Evolutionary conservation across 208 protist species (phyloP).

Genomic region (Leishmania tropica): DNA sequence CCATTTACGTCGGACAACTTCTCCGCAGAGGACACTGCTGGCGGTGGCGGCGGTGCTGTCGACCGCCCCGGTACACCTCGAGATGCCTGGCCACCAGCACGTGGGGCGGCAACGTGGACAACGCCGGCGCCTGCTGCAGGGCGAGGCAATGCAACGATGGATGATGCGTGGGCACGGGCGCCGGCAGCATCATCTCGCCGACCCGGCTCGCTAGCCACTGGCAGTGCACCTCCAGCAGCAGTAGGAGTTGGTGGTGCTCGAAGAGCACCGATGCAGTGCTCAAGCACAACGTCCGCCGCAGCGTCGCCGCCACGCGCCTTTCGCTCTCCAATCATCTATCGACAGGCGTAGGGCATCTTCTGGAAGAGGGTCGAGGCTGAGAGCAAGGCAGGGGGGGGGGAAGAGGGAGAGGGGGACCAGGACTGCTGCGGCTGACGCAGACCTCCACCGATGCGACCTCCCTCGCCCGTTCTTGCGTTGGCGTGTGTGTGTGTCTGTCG

Average conservation of each 20-base stretch:
- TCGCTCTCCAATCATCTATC: slow-evolving; percentile 25
- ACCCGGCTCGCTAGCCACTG: background rate
- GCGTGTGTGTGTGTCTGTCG: too few relatives aligned
- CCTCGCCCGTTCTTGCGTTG: background rate
- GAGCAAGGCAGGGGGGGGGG: background rate
- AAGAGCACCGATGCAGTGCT: background rate
- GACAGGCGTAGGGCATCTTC: background rate
- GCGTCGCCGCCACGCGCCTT: background rate
- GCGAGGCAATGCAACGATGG: background rate
- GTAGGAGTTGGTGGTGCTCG: too few relatives aligned
- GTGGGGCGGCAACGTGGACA: background rate
- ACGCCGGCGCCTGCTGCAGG: background rate
- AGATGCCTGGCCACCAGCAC: background rate
- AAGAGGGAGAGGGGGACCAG: background rate
- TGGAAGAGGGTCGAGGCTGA: background rate
- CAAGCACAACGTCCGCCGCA: background rate
- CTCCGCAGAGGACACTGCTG: background rate
- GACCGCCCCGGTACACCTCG: background rate
- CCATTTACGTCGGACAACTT: background rate
- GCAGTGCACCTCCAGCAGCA: background rate
- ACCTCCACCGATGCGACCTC: background rate
- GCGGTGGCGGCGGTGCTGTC: background rate
- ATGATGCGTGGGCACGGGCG: background rate
- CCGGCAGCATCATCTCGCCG: background rate
- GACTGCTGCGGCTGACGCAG: background rate